Base-by-base conservation (phyloP, 2,329 filamentous ascomycete species). In the Pseudocercospora musae region DNA sequence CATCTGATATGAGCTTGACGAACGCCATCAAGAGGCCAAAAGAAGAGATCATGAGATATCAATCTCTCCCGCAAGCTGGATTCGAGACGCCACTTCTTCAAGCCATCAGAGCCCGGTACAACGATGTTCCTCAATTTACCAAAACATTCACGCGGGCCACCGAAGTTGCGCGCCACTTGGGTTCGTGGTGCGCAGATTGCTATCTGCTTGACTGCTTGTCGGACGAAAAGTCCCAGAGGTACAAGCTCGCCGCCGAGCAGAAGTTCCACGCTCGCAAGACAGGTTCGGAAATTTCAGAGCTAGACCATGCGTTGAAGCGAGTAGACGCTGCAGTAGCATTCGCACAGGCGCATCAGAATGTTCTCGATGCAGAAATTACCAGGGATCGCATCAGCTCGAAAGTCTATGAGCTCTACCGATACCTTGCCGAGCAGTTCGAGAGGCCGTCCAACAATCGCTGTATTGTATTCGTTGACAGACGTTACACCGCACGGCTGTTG, bases 391-490 rank as follows among this genome's bases (percentile, higher is more conserved):
- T 96, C 11, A 96, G 92, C 25, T 80, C 86, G 15, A 99, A 98
- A 74, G 87, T 94, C 0, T 75, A 83, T 3, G 69, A 82, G 4
- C 82, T 98, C 0, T 74, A 86, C 21, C 72, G 79, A 1, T 85
- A 87, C 59, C 79, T 98, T 0, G 73, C 76, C 2, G 75, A 85
- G 7, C 83, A 88, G 55, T 97, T 92, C 70, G 77, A 83, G 31
- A 75, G 80, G 1, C 76, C 80, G 2, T 81, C 80, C 1, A 81
- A 86, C 29, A 80, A 83, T 27, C 87, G 88, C 63, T 96, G 92
- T 71, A 96, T 99, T 59, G 85, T 98, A 0, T 98, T 99, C 74
- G 92, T 96, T 0, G 83, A 91, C 64, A 84, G 89, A 72, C 83
- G 92, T 44, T 86, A 89, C 66, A 94, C 92, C 0, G 94, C 93